Conservation (phyloP, 2,329 filamentous ascomycete species). For the Pseudopyrenochaeta lycopersici region DNA sequence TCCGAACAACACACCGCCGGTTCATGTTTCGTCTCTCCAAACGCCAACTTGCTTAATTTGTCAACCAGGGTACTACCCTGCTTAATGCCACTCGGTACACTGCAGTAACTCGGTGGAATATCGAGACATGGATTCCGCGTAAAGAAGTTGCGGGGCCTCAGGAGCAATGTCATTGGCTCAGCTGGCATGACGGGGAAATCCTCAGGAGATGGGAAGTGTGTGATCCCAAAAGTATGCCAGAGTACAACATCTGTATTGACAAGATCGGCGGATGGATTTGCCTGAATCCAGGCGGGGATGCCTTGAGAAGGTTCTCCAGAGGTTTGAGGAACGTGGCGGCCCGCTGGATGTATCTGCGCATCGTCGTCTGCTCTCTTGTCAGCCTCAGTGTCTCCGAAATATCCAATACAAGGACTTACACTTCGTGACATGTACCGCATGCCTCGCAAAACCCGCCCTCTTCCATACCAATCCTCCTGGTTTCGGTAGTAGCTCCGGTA, state of each 20-base stretch:
- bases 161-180: constrained; percentile 78
- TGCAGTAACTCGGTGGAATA: constrained; percentile 78
- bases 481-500: constrained; percentile 80
- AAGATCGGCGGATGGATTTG: constrained; percentile 72
- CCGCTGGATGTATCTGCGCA: constrained; percentile 83
- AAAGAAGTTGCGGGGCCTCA: constrained; percentile 86
- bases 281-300: constrained; percentile 77
- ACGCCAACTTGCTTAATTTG: constrained; percentile 60
- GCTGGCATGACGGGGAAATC: constrained; percentile 94
- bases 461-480: constrained; percentile 86
- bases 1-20: constrained; percentile 22
- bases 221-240: constrained; percentile 94
- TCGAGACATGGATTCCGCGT: constrained; percentile 80
- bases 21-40: constrained; percentile 46
- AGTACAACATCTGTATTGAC: constrained; percentile 87
- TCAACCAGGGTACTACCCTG: constrained; percentile 59
- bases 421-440: constrained; percentile 87
- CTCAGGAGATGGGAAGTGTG: constrained; percentile 87
- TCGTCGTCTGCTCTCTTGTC: constrained; percentile 68
- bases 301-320: constrained; percentile 79
- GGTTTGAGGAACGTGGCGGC: constrained; percentile 87
- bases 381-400: constrained; percentile 5
- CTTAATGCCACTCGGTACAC: constrained; percentile 74
- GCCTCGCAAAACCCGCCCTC: constrained; percentile 84
- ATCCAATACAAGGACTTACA: constrained; percentile 65